Evolutionary conservation across 192 early-diverging fungal species (phyloP).

Genomic region (Backusella tarrabulga): DNA sequence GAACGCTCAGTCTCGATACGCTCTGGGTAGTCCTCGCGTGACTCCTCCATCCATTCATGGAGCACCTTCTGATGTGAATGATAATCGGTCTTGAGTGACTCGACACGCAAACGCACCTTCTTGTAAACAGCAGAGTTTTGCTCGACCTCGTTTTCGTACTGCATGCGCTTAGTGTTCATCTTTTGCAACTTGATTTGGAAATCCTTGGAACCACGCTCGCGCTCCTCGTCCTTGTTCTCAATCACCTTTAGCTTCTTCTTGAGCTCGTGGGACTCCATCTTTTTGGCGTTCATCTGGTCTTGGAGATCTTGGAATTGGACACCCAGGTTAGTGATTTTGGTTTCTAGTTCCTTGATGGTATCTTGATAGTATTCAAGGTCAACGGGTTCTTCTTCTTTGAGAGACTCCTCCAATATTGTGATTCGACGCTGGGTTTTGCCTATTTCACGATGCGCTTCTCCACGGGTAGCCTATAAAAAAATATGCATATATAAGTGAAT

Average conservation of each 20-base stretch:
- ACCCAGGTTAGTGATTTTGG: not conserved
- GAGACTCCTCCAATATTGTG: constrained; percentile 8
- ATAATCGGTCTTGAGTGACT: not conserved
- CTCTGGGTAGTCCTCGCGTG: constrained; percentile 54
- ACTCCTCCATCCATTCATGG: constrained; percentile 48
- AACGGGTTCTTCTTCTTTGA: constrained; percentile 62
- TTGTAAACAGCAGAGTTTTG: not conserved
- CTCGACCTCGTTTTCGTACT: not conserved
- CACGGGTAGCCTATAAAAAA: no score
- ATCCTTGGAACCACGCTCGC: not conserved
- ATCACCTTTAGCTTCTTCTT: not conserved
- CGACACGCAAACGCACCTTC: not conserved
- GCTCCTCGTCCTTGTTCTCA: not conserved
- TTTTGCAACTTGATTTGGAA: not conserved
- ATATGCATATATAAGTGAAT: no score
- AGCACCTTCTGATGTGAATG: not conserved
- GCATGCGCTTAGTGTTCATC: not conserved
- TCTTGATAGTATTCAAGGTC: constrained; percentile 61
- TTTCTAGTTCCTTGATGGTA: constrained; percentile 23
- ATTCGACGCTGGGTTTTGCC: not conserved
- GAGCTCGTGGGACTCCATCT: not conserved
- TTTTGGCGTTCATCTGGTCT: not conserved
- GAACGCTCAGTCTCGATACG: constrained; percentile 56
- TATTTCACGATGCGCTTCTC: not conserved
- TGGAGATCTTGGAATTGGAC: constrained; percentile 18